Conservation (phyloP, 176 grass and related monocot species). For the Phoenix dactylifera region DNA sequence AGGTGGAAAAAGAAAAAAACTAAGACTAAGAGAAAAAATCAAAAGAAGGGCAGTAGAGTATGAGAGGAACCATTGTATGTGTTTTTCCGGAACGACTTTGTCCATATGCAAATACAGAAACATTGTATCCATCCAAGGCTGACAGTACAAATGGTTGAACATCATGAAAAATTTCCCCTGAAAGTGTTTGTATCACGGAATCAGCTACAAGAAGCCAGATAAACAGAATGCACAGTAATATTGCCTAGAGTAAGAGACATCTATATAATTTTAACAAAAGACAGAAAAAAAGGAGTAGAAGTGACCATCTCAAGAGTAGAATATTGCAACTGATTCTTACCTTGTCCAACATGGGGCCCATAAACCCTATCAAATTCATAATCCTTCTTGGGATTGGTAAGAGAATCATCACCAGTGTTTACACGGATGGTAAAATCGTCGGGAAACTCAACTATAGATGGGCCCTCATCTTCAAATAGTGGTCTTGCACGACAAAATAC, state of each 20-base stretch:
- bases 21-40: not conserved
- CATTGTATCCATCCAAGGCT: slow-evolving; percentile 78
- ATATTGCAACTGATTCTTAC: slow-evolving; percentile 25
- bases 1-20: not conserved
- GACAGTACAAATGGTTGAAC: slow-evolving; percentile 96
- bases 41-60: not conserved
- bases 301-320: not conserved
- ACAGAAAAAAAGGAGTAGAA: too few species aligned
- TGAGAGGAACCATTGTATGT: slow-evolving; percentile 64
- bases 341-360: slow-evolving; percentile 91
- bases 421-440: slow-evolving; percentile 90
- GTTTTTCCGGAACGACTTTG: slow-evolving; percentile 95
- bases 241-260: too few species aligned
- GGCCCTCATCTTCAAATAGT: slow-evolving; percentile 78
- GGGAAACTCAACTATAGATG: slow-evolving; percentile 73
- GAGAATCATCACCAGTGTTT: slow-evolving; percentile 81
- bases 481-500: slow-evolving; percentile 86
- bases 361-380: slow-evolving; percentile 96
- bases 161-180: slow-evolving; percentile 92
- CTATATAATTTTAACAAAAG: too few species aligned
- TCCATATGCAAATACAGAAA: slow-evolving; percentile 89
- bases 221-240: too few species aligned
- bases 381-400: slow-evolving; percentile 88
- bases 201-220: slow-evolving; percentile 11
- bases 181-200: slow-evolving; percentile 4